Evolutionary conservation across 1,139 yeast genomes (phyloP), one percentile per base, ranked within the genome.

Genomic region (Suhomyces bolitotheri): DNA sequence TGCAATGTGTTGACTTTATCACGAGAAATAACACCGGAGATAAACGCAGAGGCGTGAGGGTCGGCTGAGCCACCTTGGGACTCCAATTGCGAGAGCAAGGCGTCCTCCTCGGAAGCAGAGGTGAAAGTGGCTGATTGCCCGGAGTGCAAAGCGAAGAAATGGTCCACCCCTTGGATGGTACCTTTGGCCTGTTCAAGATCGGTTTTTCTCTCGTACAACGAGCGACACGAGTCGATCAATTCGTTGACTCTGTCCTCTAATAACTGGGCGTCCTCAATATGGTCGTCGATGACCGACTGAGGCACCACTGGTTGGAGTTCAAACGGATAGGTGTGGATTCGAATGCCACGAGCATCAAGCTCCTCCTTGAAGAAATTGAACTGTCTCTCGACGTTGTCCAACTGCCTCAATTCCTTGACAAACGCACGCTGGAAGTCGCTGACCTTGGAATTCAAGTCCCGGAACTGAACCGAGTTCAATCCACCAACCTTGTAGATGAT

Each of bases 1-100:
- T 89, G 95, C 48, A 92, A 67, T 4, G 85, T 73, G 31, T 71
- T 68, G 34, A 83, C 79, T 54, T 85, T 85, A 16, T 75, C 76
- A 40, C 94, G 76, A 43, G 80, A 77, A 33, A 94, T 83, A 7
- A 88, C 87, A 49, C 98, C 98, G 16, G 94, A 73, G 26, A 90
- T 81, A 49, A 85, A 87, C 20, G 63, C 61, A 47, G 63, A 50
- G 10, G 51, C 38, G 7, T 48, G 41, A 13, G 46, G 27, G 7
- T 47, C 47, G 25, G 46, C 44, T 8, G 20, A 17, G 21, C 49
- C 41, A 4, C 52, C 58, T 20, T 59, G 62, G 5, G 58, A 39
- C 39, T 62, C 68, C 41, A 62, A 57, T 28, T 53, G 56, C 2
- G 60, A 44, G 25, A 55, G 54, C 16, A 53, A 46, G 4, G 53